phyloP scores from a whole-genome alignment of 495 filamentous ascomycete genomes.

The Trypethelium eluteriae region DNA sequence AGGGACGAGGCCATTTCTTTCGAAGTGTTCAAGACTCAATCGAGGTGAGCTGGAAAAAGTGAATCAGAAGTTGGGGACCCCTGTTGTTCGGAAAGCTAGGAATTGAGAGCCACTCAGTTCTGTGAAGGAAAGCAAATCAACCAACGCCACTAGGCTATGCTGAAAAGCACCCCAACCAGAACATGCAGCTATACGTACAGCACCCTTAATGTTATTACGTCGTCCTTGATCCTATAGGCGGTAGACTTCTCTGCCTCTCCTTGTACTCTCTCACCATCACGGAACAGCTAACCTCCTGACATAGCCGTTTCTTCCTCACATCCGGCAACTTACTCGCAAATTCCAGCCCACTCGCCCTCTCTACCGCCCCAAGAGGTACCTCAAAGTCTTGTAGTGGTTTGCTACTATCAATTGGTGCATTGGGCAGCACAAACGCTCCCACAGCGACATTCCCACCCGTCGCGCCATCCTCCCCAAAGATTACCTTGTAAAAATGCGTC shows the following conservation, averaged over 20 bases:
- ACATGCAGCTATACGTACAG: background rate
- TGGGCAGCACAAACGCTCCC: constrained; percentile 91
- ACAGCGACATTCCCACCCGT: constrained; percentile 71
- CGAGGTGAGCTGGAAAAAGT: background rate
- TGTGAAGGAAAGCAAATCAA: background rate
- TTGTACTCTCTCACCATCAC: constrained; percentile 69
- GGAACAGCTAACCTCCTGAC: constrained; percentile 73
- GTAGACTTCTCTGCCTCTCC: constrained; percentile 52
- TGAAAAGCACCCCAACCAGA: background rate
- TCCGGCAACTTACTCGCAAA: constrained; percentile 73
- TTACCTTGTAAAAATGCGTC: constrained; percentile 98
- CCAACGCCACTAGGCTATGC: background rate
- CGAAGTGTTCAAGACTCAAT: too few species aligned
- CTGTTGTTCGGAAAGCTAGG: too few species aligned
- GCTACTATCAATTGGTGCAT: constrained; percentile 78
- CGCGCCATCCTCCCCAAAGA: constrained; percentile 81
- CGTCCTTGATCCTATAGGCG: background rate
- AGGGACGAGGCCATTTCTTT: too few species aligned
- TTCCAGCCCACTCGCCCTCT: constrained; percentile 84
- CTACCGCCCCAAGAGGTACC: constrained; percentile 84
- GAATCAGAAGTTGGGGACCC: background rate
- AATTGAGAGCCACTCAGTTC: too few species aligned
- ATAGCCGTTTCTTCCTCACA: constrained; percentile 67
- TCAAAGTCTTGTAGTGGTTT: constrained; percentile 83
- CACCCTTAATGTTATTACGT: constrained; percentile 26